phyloP scores from a whole-genome alignment of 140 eudicot genomes.

The Ambrosia hybrid region DNA sequence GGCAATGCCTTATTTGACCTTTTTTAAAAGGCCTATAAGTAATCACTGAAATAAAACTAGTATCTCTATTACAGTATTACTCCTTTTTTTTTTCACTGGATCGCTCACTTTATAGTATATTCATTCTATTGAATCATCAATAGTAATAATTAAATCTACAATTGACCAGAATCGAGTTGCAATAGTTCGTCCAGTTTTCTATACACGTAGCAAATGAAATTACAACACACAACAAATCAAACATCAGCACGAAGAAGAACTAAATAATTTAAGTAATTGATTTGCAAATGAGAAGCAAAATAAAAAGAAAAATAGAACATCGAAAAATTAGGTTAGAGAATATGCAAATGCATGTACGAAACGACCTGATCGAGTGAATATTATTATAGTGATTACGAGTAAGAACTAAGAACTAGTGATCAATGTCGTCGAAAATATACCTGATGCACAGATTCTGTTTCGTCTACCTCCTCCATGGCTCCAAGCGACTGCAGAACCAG shows the following conservation, averaged over 20 bases:
- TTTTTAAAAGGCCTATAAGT: neutral
- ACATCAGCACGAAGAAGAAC: neutral
- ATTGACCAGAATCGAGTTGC: neutral
- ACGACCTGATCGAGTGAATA: slow-evolving; percentile 5
- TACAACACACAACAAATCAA: neutral
- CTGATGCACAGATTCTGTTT: slow-evolving; percentile 66
- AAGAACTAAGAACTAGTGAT: neutral
- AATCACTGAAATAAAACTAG: neutral
- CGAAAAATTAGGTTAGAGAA: slow-evolving; percentile 6
- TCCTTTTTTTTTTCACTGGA: neutral
- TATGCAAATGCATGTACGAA: slow-evolving; percentile 6
- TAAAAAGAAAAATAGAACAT: neutral
- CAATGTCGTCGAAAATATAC: slow-evolving; percentile 25
- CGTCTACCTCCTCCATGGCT: slow-evolving; percentile 54
- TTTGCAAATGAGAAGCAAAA: neutral
- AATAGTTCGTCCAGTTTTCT: neutral
- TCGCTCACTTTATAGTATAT: neutral
- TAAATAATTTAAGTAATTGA: neutral
- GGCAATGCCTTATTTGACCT: neutral
- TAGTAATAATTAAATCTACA: neutral
- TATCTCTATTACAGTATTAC: neutral
- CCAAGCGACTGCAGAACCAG: neutral
- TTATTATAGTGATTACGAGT: neutral
- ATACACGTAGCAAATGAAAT: neutral
- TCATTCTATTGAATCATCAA: neutral